Conservation (phyloP, 768 basidiomycete genomes). For the Lyophyllum shimeji region DNA sequence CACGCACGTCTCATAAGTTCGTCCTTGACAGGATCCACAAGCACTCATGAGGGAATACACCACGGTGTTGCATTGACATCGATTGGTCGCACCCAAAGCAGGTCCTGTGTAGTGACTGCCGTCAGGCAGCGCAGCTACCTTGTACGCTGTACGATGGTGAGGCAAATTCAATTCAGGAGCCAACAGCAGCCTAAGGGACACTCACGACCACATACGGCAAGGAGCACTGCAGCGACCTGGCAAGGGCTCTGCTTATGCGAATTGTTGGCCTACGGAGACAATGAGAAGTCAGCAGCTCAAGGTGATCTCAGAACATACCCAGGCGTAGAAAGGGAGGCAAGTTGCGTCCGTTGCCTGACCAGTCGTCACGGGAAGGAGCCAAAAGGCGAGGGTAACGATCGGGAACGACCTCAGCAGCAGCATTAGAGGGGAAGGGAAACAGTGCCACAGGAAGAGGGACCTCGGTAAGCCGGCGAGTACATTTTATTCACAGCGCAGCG, state of each 20-base stretch:
- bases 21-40: conserved; percentile 56
- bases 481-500: conserved; percentile 8
- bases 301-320: conserved; percentile 26
- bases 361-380: conserved; percentile 15
- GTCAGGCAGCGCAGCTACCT: conserved; percentile 29
- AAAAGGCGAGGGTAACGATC: conserved; percentile 21
- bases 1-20: conserved; percentile 34
- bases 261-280: conserved; percentile 37
- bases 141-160: conserved; percentile 23
- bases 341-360: conserved; percentile 38
- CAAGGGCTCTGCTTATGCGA: conserved; percentile 49
- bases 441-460: neutral
- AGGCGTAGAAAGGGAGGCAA: conserved; percentile 40
- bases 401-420: conserved; percentile 24
- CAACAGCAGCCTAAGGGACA: no score
- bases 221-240: conserved; percentile 39
- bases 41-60: conserved; percentile 57
- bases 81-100: conserved; percentile 31
- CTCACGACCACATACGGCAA: conserved; percentile 45
- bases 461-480: neutral
- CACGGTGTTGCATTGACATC: conserved; percentile 57
- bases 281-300: neutral
- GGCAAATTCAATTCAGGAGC: neutral
- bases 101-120: conserved; percentile 41
- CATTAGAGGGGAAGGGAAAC: conserved; percentile 1